Conservation (phyloP, 2,329 filamentous ascomycete genomes). For the Fusarium hainanense region DNA sequence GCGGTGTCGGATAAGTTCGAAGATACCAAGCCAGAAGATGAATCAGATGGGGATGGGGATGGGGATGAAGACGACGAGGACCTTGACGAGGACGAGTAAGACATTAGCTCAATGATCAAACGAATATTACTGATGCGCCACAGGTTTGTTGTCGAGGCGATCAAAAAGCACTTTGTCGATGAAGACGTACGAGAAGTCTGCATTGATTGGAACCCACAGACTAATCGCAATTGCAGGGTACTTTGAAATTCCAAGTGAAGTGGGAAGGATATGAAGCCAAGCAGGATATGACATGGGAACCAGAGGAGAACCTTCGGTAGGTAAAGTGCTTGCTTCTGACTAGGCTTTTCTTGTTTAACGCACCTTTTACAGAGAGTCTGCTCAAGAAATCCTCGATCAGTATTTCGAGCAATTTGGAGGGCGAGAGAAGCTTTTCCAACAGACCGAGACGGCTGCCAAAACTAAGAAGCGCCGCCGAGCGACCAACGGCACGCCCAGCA, state of each 20-base stretch:
- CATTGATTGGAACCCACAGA: neutral
- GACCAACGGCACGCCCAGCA: constrained; percentile 52
- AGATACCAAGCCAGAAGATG: constrained; percentile 48
- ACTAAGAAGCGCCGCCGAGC: constrained; percentile 69
- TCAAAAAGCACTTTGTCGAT: constrained; percentile 72
- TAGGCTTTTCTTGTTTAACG: neutral
- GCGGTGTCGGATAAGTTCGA: constrained; percentile 26
- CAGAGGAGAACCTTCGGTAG: constrained; percentile 69
- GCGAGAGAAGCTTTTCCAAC: constrained; percentile 63
- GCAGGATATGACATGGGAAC: constrained; percentile 81
- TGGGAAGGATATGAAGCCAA: constrained; percentile 83
- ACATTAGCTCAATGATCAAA: constrained; percentile 35
- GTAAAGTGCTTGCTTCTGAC: neutral
- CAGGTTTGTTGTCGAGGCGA: constrained; percentile 80
- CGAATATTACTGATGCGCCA: constrained; percentile 32
- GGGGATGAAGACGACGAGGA: constrained; percentile 54
- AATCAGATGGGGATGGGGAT: constrained; percentile 48
- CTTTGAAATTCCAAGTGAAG: constrained; percentile 75
- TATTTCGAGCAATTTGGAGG: constrained; percentile 75
- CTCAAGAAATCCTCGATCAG: constrained; percentile 68
- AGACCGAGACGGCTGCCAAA: constrained; percentile 61
- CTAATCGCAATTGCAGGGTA: constrained; percentile 53
- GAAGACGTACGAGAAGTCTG: constrained; percentile 57
- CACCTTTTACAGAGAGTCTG: constrained; percentile 60
- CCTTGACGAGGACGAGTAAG: constrained; percentile 58